Evolutionary conservation across 495 filamentous ascomycete genomes (phyloP).

Genomic region (Haplographium delicatum): DNA sequence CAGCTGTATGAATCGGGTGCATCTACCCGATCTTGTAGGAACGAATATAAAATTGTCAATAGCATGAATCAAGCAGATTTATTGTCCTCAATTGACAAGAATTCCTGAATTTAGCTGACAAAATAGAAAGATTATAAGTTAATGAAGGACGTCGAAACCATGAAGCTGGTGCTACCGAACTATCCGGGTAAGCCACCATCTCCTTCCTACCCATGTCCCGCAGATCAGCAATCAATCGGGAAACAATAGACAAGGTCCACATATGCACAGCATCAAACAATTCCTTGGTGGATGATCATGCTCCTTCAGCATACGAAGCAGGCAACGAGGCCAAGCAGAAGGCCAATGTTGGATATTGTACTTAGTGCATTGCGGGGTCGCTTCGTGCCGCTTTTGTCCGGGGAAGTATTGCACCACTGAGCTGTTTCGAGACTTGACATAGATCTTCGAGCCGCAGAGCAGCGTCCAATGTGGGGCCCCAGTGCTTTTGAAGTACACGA

Average conservation of each 20-base stretch:
- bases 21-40: neutral
- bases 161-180: slow-evolving; percentile 14
- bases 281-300: neutral
- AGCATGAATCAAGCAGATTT: too few relatives aligned
- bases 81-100: neutral
- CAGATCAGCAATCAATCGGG: slow-evolving; percentile 6
- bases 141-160: too few relatives aligned
- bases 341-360: neutral
- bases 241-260: neutral
- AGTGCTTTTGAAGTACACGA: neutral
- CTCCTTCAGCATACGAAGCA: neutral
- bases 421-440: neutral
- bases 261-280: neutral
- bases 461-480: slow-evolving; percentile 8
- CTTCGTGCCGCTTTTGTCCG: neutral
- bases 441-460: neutral
- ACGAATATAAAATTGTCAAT: neutral
- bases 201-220: neutral
- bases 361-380: slow-evolving; percentile 11
- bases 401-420: neutral
- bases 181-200: slow-evolving; percentile 2
- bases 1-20: neutral
- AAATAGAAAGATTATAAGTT: too few relatives aligned
- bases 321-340: neutral
- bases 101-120: too few relatives aligned